Evolutionary conservation across 371 early-diverging fungal species (phyloP), one percentile per base, ranked within the genome.

Genomic region (Homolaphlyctis polyrhiza): DNA sequence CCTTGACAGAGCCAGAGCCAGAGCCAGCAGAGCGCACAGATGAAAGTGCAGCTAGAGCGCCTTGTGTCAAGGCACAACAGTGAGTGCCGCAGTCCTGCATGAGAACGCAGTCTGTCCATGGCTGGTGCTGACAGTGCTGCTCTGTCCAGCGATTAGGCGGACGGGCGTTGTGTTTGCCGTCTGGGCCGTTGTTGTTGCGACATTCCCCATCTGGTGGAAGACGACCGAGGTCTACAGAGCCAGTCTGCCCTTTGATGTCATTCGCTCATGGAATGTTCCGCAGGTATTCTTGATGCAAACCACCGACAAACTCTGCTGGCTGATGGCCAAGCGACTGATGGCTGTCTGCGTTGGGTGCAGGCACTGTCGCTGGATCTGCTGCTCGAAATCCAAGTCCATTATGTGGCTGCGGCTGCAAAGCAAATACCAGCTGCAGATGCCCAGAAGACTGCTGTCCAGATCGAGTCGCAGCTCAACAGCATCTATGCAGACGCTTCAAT

Each of bases 141-240:
- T n/a, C n/a, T n/a, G n/a, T n/a, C n/a, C 39, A 62, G 63, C 35
- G 28, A 11, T 23, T 29, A 57, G 18, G 13, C 67, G 67, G 8
- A 39, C 28, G 16, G n/a, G 39, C n/a, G 52, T 66, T n/a, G 23
- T 66, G 6, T n/a, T 57, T 14, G 52, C 58, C 36, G 36, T 68
- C 0, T 6, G 64, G 14, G 39, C 48, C 13, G 76, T 92, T 1
- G 75, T 92, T 16, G 71, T 90, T 18, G 36, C 92, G 25, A 92
- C 88, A 0, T 55, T 93, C 16, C 96, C 96, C 0, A 81, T 94
- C 39, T 95, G 96, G 95, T 93, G 91, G 90, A 84, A 87, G 49
- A 92, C 94, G 1, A 95, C 95, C 0, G 87, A 88, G 39, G 91
- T 96, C 0, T 90, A 95, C 68, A 84, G 95, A 49, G 95, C 96